Percentiles rank a stretch among this genome's conserved stretches.
Conservation (phyloP, 257 asterid genomes). For the Parsonsia alboflavescens region DNA sequence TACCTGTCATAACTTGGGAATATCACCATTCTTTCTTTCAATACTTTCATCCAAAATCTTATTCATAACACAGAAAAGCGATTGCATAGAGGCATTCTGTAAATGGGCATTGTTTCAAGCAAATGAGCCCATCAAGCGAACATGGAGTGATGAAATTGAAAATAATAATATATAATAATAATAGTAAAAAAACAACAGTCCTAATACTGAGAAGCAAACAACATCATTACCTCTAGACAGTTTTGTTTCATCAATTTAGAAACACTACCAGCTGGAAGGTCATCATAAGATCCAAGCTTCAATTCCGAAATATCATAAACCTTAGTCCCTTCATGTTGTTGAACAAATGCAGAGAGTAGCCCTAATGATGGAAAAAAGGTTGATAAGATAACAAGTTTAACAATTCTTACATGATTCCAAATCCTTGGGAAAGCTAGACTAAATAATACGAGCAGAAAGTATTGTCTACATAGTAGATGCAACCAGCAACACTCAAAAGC, state of each 20-base stretch:
- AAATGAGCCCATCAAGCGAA: constrained; percentile 17
- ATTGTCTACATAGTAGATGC: neutral
- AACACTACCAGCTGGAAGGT: constrained; percentile 52
- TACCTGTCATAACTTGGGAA: constrained; percentile 64
- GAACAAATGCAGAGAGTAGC: constrained; percentile 26
- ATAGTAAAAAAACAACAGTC: neutral
- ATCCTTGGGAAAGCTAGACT: neutral
- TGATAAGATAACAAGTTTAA: neutral
- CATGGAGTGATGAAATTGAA: neutral
- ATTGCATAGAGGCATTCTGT: constrained; percentile 69
- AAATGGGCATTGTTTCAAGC: constrained; percentile 25
- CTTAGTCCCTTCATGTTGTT: constrained; percentile 39
- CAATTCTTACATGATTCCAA: neutral
- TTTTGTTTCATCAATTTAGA: constrained; percentile 70
- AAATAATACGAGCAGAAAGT: neutral
- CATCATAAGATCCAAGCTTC: constrained; percentile 47
- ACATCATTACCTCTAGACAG: constrained; percentile 56
- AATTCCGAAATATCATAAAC: constrained; percentile 36
- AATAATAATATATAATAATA: neutral
- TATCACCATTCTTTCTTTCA: constrained; percentile 67
- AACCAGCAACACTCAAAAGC: neutral
- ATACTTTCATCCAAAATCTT: constrained; percentile 67
- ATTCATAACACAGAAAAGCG: constrained; percentile 59
- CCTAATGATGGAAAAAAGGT: constrained; percentile 4
- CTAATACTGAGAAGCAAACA: neutral